phyloP scores from a whole-genome alignment of 805 yeast species.

The Candida oleophila region DNA sequence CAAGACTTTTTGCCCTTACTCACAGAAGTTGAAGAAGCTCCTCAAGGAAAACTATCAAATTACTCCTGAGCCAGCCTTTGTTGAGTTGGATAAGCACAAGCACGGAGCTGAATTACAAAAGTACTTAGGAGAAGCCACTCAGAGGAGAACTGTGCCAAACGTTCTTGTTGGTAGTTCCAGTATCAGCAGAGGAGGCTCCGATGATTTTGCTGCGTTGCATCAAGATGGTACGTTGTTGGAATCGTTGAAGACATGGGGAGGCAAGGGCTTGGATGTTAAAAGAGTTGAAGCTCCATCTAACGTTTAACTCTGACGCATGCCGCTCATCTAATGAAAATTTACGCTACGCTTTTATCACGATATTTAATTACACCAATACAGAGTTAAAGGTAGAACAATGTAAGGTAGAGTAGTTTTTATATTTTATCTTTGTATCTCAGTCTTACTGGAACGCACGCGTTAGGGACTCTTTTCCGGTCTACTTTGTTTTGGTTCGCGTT shows the following conservation, averaged over 20 bases:
- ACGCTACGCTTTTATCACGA: neutral
- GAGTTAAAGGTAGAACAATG: no score
- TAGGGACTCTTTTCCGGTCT: no score
- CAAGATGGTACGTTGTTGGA: slow-evolving; percentile 52
- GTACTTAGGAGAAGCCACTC: slow-evolving; percentile 65
- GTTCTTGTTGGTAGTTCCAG: slow-evolving; percentile 63
- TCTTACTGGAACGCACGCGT: no score
- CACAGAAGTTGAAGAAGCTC: slow-evolving; percentile 66
- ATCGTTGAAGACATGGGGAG: slow-evolving; percentile 63
- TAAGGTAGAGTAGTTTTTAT: no score
- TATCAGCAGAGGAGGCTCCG: slow-evolving; percentile 81
- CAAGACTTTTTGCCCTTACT: slow-evolving; percentile 68
- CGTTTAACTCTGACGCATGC: slow-evolving; percentile 14
- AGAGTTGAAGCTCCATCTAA: slow-evolving; percentile 61
- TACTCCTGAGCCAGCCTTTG: slow-evolving; percentile 67
- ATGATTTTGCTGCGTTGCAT: slow-evolving; percentile 70
- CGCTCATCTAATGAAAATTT: neutral
- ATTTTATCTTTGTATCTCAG: no score
- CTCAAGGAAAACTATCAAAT: slow-evolving; percentile 63
- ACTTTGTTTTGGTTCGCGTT: no score
- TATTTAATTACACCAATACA: no score
- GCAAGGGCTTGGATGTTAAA: slow-evolving; percentile 46
- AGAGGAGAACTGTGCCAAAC: slow-evolving; percentile 89
- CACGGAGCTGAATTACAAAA: slow-evolving; percentile 76
- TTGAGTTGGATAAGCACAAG: slow-evolving; percentile 80